Base-by-base conservation (phyloP, 352 stramenopile genomes). In the Pythium insidiosum region DNA sequence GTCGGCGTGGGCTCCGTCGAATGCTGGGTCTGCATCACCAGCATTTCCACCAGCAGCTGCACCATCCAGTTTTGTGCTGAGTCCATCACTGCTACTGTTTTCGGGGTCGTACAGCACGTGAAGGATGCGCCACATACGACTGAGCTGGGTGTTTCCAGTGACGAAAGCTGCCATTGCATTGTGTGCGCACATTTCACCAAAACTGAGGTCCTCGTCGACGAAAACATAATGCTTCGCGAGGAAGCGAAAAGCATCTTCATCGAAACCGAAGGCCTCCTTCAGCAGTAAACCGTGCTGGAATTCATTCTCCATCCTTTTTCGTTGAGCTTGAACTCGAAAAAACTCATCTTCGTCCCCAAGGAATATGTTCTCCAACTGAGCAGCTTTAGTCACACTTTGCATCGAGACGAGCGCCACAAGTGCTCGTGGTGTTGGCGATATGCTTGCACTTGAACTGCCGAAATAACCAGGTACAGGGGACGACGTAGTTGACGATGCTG, bases 51-150 rank as follows among this genome's bases (percentile, higher is more conserved):
- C 28, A 33, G 15, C 9, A 15, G 9, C 9, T 28, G 15, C 15
- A 19, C 21, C 25, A 30, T 62, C 54, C 13, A 53, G 31, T 20
- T 4, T 18, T 53, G 3, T 25, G 19, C 12, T 21, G 30, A 16
- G 38, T 22, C 40, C 26, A n/a, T 28, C 54, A 24, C 13, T 21
- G 0, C 23, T 47, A 24, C 62, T 53, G 25, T 73, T 58, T 16
- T 77, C 66, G 20, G 36, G 53, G n/a, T 55, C 53, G 33, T 76
- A 91, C 12, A 94, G 43, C 16, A 94, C 71, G 10, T 92, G 67
- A 6, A 94, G 49, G 41, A 94, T 88, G 7, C 78, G 80, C 82
- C 82, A 94, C 75, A 89, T 94, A 21, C 90, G 78, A 23, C 74
- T 85, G 37, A 91, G 43, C 36, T 89, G 74, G 5, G 67, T 40